These are phyloP conservation scores for Geotrichum klebahnii DNA, from an alignment of 1,139 yeast species.

Conservation along the genomic window DNA sequence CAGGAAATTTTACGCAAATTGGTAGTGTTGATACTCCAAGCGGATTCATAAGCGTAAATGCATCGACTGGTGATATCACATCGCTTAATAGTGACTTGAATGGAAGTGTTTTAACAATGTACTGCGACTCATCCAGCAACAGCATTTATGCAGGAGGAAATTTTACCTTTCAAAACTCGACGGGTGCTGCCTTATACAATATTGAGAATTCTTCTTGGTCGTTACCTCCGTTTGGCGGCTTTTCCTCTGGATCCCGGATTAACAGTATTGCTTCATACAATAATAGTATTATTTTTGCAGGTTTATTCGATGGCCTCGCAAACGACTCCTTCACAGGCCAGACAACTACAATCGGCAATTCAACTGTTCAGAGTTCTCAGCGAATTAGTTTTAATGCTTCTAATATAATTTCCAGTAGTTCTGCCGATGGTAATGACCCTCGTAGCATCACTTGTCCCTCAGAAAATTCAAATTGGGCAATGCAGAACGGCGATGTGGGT, in stretches of 20 bases:
- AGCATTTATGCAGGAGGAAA: conserved; percentile 78
- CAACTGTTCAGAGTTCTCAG: conserved; percentile 55
- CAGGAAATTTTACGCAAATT: conserved; percentile 41
- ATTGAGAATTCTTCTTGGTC: conserved; percentile 42
- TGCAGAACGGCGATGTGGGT: conserved; percentile 51
- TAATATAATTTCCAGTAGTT: conserved; percentile 51
- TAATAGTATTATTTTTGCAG: conserved; percentile 70
- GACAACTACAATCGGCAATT: conserved; percentile 38
- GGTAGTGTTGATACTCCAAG: conserved; percentile 43
- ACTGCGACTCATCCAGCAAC: conserved; percentile 47
- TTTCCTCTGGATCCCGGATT: conserved; percentile 55
- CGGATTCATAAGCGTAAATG: conserved; percentile 55
- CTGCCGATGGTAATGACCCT: conserved; percentile 40
- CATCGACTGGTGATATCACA: conserved; percentile 44
- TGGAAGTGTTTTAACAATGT: conserved; percentile 55
- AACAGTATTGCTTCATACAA: conserved; percentile 57
- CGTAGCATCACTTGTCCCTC: conserved; percentile 59
- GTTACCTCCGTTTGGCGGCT: conserved; percentile 71
- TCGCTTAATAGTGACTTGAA: conserved; percentile 33
- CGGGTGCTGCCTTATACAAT: conserved; percentile 68
- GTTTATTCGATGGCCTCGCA: conserved; percentile 63
- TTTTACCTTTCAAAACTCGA: conserved; percentile 52
- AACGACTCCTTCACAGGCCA: conserved; percentile 41
- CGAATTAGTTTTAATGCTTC: conserved; percentile 63
- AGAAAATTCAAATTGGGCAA: conserved; percentile 51